A percentile compares a stretch with the other conserved stretches of the same genome.
Evolutionary conservation across 2,329 filamentous ascomycete species (phyloP).

Genomic region (Aciculosporium take): DNA sequence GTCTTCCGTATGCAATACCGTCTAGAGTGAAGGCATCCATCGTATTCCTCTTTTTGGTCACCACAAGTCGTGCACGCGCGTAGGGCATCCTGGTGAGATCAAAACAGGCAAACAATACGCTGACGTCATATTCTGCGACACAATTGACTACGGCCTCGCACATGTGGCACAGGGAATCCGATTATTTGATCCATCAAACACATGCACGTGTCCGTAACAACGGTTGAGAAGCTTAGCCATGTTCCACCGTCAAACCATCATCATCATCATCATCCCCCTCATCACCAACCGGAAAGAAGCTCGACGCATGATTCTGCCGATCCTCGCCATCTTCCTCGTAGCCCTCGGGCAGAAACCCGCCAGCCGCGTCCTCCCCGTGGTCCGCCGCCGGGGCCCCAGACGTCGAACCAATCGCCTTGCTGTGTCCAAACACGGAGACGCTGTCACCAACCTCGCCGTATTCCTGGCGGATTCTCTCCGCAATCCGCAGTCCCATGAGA

Average conservation of each 20-base stretch:
- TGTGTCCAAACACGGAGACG: constrained; percentile 41
- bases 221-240: constrained; percentile 6
- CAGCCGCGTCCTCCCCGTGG: constrained; percentile 38
- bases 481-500: constrained; percentile 69
- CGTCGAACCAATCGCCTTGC: constrained; percentile 11
- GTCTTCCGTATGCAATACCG: too few relatives aligned
- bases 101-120: too few relatives aligned
- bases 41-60: too few relatives aligned
- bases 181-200: too few relatives aligned
- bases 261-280: constrained; percentile 25
- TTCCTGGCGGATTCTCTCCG: constrained; percentile 60
- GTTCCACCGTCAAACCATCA: constrained; percentile 21
- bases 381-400: constrained; percentile 11
- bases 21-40: too few relatives aligned
- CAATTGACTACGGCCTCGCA: too few relatives aligned
- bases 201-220: background rate
- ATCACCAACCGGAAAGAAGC: constrained; percentile 34
- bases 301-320: constrained; percentile 23
- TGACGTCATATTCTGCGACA: too few relatives aligned
- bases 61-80: too few relatives aligned
- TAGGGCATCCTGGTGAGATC: too few relatives aligned
- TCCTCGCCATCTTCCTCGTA: constrained; percentile 34
- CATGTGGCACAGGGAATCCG: too few relatives aligned
- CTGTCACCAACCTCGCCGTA: constrained; percentile 50
- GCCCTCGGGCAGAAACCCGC: constrained; percentile 46